Percentiles rank a stretch among this genome's conserved stretches.
Conservation (phyloP, 176 grass and related monocot species). For the Avena sativa region DNA sequence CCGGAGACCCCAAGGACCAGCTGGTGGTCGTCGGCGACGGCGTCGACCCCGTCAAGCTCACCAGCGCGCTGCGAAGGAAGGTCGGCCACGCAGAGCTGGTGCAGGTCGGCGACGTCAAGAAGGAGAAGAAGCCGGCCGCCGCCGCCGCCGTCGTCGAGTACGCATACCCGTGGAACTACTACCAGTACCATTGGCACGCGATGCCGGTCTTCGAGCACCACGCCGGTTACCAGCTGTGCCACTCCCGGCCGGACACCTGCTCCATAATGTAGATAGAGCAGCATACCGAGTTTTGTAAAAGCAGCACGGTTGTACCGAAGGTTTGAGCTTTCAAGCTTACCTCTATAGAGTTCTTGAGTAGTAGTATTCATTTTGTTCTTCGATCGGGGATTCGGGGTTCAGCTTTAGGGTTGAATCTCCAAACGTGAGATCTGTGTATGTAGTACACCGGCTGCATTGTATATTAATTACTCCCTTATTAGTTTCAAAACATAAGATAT, state of each 20-base stretch:
- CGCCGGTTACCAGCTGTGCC: background rate
- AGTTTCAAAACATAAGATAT: too few relatives aligned
- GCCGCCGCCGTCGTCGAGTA: background rate
- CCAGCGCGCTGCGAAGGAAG: slow-evolving; percentile 50
- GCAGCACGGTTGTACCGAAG: too few relatives aligned
- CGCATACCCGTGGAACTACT: background rate
- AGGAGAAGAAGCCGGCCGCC: background rate
- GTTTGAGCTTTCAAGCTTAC: too few relatives aligned
- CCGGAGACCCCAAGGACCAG: slow-evolving; percentile 41
- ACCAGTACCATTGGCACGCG: background rate
- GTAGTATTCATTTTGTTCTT: too few relatives aligned
- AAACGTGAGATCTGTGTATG: too few relatives aligned
- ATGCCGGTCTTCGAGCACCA: background rate
- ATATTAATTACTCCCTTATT: too few relatives aligned
- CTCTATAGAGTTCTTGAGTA: too few relatives aligned
- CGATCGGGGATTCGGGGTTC: too few relatives aligned
- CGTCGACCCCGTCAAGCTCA: slow-evolving; percentile 61
- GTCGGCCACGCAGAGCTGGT: slow-evolving; percentile 37
- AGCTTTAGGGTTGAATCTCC: too few relatives aligned
- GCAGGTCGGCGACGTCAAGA: slow-evolving; percentile 44
- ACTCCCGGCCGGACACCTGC: background rate
- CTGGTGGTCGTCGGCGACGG: slow-evolving; percentile 57
- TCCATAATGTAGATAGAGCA: too few relatives aligned
- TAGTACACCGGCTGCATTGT: too few relatives aligned
- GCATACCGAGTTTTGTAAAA: too few relatives aligned